Evolutionary conservation across 352 stramenopile genomes (phyloP), one percentile per base, ranked within the genome.

Genomic region (Phytopythium ostracodes): DNA sequence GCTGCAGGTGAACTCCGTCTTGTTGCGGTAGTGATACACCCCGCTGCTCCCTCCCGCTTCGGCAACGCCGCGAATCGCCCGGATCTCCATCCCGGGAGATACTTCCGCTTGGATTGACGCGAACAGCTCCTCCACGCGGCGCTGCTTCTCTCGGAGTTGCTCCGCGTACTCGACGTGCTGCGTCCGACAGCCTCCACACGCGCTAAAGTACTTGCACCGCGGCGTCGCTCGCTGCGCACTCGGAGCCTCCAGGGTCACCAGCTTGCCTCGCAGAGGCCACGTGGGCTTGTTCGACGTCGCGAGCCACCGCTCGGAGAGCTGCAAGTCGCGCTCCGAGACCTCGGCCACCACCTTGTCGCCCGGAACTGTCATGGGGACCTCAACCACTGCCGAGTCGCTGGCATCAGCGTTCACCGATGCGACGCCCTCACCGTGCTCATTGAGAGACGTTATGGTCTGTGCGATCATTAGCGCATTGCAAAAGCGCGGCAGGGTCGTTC

Each of bases 1-100:
- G 60, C 78, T 91, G 59, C 81, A 91, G 10, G 84, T 91, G 60
- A 93, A 93, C 64, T 93, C 84, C 72, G 89, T 91, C 63, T 93
- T 93, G 72, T 91, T 93, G 59, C 84, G 79, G 64, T 93, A 93
- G 40, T 76, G 59, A 50, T 80, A 84, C 24, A 10, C 9, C 1
- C 40, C 29, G 0, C 55, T 24, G 5, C 60, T 38, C 10, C 62
- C 43, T 50, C 22, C 43, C 43, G 7, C n/a, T 5, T n/a, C n/a
- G 17, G 43, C 25, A 0, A 74, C 67, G 14, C 81, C 81, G 11
- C 78, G 25, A 61, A 91, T 86, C 8, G 57, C 18, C 0, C 71
- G 73, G 11, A 87, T 62, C 18, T 77, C 51, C 65, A 80, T 72
- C 15, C 66, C 56, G 38, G 64, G 65, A 2, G 72, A 79, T 52